Percentiles rank a stretch among this genome's conserved stretches.
These are phyloP conservation scores for Gentiana straminea DNA, from an alignment of 257 asterid species.

Conservation along the genomic window DNA sequence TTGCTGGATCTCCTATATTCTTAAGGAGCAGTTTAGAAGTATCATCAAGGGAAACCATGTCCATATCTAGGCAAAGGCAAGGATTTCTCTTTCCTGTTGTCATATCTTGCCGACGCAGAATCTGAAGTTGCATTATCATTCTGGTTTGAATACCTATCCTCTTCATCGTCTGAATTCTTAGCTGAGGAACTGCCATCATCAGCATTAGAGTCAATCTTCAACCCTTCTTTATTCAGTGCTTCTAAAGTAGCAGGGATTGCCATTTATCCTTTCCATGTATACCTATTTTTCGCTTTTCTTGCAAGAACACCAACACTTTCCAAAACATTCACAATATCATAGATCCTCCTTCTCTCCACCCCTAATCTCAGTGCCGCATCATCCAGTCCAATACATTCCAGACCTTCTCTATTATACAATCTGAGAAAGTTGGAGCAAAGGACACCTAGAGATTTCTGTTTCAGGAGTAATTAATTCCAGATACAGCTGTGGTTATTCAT, in stretches of 20 bases:
- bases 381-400: constrained; percentile 81
- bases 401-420: constrained; percentile 69
- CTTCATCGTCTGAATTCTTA: constrained; percentile 83
- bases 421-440: constrained; percentile 79
- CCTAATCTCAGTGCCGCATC: constrained; percentile 88
- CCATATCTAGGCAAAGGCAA: constrained; percentile 79
- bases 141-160: constrained; percentile 49
- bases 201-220: constrained; percentile 39
- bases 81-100: constrained; percentile 84
- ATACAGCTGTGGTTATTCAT: constrained; percentile 24
- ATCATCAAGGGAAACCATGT: constrained; percentile 84
- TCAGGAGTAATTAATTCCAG: constrained; percentile 63
- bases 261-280: constrained; percentile 87
- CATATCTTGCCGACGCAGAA: constrained; percentile 26
- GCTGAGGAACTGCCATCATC: constrained; percentile 41
- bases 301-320: constrained; percentile 92
- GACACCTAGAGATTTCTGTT: constrained; percentile 41
- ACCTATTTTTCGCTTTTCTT: constrained; percentile 76
- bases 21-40: constrained; percentile 94
- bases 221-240: constrained; percentile 67
- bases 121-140: constrained; percentile 36
- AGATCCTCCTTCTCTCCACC: constrained; percentile 97
- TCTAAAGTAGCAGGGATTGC: constrained; percentile 72
- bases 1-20: constrained; percentile 67
- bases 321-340: constrained; percentile 88